Evolutionary conservation across 345 rosid genomes (phyloP), one percentile per base, ranked within the genome.

Genomic region (Syzygium grande): DNA sequence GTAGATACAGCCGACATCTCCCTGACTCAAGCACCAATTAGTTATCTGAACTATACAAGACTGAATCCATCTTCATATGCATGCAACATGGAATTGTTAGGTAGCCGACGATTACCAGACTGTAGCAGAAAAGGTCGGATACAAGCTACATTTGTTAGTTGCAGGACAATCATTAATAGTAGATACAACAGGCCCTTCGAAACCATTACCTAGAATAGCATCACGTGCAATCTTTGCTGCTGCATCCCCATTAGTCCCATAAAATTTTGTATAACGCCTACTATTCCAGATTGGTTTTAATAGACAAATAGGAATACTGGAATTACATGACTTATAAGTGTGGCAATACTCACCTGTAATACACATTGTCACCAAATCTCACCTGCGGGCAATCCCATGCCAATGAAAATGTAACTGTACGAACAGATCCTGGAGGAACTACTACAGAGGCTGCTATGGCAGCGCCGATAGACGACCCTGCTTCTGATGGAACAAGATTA

Each of bases 331-430:
- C 80, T 41, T 46, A 58, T 2, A 77, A 52, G 51, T 14, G 11
- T 80, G 41, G 56, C 16, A 19, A 53, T 49, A 86, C 87, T 87
- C 85, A 95, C 99, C 99, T 93, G 84, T 90, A 90, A 87, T 95
- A 96, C 86, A 94, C 92, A 92, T 93, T 96, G 85, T 94, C 97
- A 86, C 92, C 83, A 90, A 97, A 97, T n/a, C 88, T 92, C 84
- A 92, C 94, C 90, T 96, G 96, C 51, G 99, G 99, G 88, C 98
- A 95, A 94, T 96, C 99, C 99, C 99, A 97, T 85, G 98, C 92
- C 92, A 97, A 90, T 58, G 99, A 95, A 93, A 97, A 97, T 63
- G 94, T 95, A 86, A 95, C 92, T 25, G 89, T 86, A 51, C 96
- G 91, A 46, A 89, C 88, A 86, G 94, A 91, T 89, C 90, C 94